phyloP scores from a whole-genome alignment of 495 filamentous ascomycete genomes.

The Penicillium taxi region DNA sequence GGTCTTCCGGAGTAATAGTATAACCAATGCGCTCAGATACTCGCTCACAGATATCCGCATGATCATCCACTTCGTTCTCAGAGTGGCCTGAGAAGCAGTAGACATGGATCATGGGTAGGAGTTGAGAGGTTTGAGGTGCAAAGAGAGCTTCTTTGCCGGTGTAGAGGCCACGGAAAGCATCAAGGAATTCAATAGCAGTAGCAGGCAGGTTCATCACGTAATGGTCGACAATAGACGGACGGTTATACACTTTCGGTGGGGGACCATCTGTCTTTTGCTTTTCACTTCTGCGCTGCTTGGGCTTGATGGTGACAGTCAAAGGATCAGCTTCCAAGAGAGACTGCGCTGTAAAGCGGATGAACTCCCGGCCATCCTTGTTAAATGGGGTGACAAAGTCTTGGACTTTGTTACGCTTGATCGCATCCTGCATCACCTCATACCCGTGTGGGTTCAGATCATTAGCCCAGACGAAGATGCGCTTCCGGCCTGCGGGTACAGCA shows the following conservation, averaged over 20 bases:
- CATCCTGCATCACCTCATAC: conserved; percentile 58
- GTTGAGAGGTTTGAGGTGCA: conserved; percentile 44
- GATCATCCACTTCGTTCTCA: conserved; percentile 55
- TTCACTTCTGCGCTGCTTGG: conserved; percentile 20
- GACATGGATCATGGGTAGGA: conserved; percentile 78
- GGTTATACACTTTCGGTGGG: conserved; percentile 44
- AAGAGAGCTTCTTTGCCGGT: conserved; percentile 58
- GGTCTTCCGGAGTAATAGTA: conserved; percentile 51
- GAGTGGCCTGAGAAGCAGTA: conserved; percentile 80
- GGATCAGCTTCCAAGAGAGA: conserved; percentile 47
- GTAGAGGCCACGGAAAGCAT: conserved; percentile 80
- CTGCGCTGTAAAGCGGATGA: conserved; percentile 63
- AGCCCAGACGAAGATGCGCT: conserved; percentile 87
- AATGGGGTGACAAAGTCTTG: conserved; percentile 63
- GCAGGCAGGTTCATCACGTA: conserved; percentile 98
- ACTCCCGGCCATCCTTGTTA: conserved; percentile 70
- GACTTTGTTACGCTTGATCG: conserved; percentile 74
- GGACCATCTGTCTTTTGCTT: conserved; percentile 18
- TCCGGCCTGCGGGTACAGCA: conserved; percentile 83
- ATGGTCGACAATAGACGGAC: conserved; percentile 65
- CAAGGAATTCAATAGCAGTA: conserved; percentile 74
- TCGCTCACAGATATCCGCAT: conserved; percentile 58
- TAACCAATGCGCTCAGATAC: conserved; percentile 55
- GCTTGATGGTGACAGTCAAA: conserved; percentile 37
- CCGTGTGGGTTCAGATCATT: conserved; percentile 96